Evolutionary conservation across 345 rosid genomes (phyloP).

Genomic region (Brassica napus): Da-Ae NC_063439.1:1565501-1566000

Average conservation of each 20-base stretch:
- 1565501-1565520: not conserved
- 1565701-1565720: not conserved
- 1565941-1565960: slow-evolving; percentile 19
- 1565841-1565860: slow-evolving; percentile 4
- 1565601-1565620: not conserved
- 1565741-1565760: not conserved
- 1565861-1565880: not conserved
- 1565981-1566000: not conserved
- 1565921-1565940: not conserved
- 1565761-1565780: not conserved
- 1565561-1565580: not conserved
- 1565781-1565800: slow-evolving; percentile 34
- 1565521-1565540: not conserved
- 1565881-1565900: not conserved
- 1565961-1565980: too few relatives aligned
- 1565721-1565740: not conserved
- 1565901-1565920: slow-evolving; percentile 10
- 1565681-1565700: not conserved
- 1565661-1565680: slow-evolving; percentile 14
- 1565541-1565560: not conserved
- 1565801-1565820: slow-evolving; percentile 35
- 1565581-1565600: not conserved
- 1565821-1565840: slow-evolving; percentile 13
- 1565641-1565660: not conserved
- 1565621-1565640: slow-evolving; percentile 7